phyloP scores from a whole-genome alignment of 2,329 filamentous ascomycete species.

The Penicillium sp. region DNA sequence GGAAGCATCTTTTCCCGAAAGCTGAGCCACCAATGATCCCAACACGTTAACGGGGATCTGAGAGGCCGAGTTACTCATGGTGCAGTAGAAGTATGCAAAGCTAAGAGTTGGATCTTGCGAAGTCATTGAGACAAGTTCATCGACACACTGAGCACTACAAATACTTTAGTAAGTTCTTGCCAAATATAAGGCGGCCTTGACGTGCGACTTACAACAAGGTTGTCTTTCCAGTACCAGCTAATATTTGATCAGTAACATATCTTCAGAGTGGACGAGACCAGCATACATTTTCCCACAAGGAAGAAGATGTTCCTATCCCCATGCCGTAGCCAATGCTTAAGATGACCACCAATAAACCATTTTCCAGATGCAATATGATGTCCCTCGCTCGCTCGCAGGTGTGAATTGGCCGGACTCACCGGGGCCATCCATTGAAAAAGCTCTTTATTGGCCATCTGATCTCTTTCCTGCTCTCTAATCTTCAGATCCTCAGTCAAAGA shows the following conservation, averaged over 20 bases:
- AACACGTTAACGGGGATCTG: slow-evolving; percentile 14
- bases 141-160: slow-evolving; percentile 15
- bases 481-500: slow-evolving; percentile 17
- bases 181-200: not conserved
- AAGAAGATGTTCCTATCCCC: slow-evolving; percentile 8
- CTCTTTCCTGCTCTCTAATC: slow-evolving; percentile 15
- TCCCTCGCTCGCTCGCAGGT: slow-evolving; percentile 16
- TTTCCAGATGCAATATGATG: slow-evolving; percentile 9
- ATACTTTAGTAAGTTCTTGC: not conserved
- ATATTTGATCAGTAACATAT: not conserved
- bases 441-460: slow-evolving; percentile 5
- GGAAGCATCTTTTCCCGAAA: slow-evolving; percentile 6
- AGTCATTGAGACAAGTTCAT: slow-evolving; percentile 11
- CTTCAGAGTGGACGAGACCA: not conserved
- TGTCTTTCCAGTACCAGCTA: slow-evolving; percentile 22
- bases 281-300: slow-evolving; percentile 22
- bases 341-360: slow-evolving; percentile 19
- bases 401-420: slow-evolving; percentile 16
- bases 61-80: slow-evolving; percentile 17
- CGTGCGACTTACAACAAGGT: slow-evolving; percentile 18
- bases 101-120: slow-evolving; percentile 3
- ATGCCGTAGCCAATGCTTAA: slow-evolving; percentile 10
- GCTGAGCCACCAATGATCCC: slow-evolving; percentile 20
- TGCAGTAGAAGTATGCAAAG: slow-evolving; percentile 22
- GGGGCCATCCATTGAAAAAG: slow-evolving; percentile 21